phyloP scores from a whole-genome alignment of 257 asterid species.

The Parsonsia alboflavescens region DNA sequence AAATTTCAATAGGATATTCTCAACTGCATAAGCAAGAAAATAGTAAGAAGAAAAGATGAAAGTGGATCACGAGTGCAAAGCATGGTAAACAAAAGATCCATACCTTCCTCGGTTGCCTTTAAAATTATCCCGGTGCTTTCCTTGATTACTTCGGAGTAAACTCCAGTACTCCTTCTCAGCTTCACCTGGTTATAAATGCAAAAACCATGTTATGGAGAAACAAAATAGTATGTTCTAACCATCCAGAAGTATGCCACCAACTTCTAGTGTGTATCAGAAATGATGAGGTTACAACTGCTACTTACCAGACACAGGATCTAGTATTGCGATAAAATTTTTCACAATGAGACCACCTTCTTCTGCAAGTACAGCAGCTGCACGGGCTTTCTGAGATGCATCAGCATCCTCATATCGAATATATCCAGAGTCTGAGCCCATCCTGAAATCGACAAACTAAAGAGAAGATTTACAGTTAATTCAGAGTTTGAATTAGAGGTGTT shows the following conservation, averaged over 20 bases:
- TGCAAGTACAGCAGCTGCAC: slow-evolving; percentile 86
- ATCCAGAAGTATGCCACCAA: neutral
- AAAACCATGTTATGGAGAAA: neutral
- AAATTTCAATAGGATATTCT: neutral
- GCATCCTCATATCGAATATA: slow-evolving; percentile 84
- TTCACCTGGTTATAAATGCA: slow-evolving; percentile 50
- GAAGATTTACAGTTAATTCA: neutral
- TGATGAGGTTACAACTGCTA: neutral
- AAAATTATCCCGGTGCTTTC: slow-evolving; percentile 46
- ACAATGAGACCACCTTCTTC: slow-evolving; percentile 81
- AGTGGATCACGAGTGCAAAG: neutral
- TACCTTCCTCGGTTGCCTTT: slow-evolving; percentile 76
- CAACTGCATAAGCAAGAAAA: neutral
- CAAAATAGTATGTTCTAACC: neutral
- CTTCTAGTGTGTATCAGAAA: neutral
- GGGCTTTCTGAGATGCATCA: slow-evolving; percentile 69
- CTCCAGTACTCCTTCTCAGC: slow-evolving; percentile 93
- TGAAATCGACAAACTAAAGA: slow-evolving; percentile 71
- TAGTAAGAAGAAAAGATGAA: neutral
- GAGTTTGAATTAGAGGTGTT: too few species aligned
- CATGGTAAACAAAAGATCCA: neutral
- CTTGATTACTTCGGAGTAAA: slow-evolving; percentile 55
- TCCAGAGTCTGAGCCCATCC: slow-evolving; percentile 66
- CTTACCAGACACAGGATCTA: slow-evolving; percentile 88
- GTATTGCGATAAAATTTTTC: slow-evolving; percentile 66